These are phyloP conservation scores for Candida endomychidarum DNA, from an alignment of 805 yeast genomes.

Conservation along the genomic window DNA sequence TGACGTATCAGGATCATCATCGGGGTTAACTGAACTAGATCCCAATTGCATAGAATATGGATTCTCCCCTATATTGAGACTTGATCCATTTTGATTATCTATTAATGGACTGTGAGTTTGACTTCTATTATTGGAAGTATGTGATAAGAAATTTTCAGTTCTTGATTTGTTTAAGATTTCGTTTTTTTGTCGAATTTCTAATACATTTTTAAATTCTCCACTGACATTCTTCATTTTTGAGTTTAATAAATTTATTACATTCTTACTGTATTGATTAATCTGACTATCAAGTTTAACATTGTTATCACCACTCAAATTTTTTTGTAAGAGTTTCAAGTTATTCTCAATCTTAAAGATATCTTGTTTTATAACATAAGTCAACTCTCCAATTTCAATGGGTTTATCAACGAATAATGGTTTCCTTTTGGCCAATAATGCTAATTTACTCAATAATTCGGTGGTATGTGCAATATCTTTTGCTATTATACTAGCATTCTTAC, in stretches of 20 bases:
- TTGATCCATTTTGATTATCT: conserved; percentile 15
- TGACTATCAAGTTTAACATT: conserved; percentile 54
- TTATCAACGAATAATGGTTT: conserved; percentile 92
- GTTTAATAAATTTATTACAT: conserved; percentile 82
- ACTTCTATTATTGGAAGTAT: conserved; percentile 29
- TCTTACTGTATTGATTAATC: conserved; percentile 70
- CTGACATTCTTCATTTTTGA: conserved; percentile 90
- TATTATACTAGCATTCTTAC: conserved; percentile 71
- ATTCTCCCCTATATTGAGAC: conserved; percentile 30
- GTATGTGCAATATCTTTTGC: conserved; percentile 89
- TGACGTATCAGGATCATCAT: conserved; percentile 25
- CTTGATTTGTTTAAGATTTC: conserved; percentile 79
- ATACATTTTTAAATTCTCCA: conserved; percentile 86
- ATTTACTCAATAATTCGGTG: conserved; percentile 73
- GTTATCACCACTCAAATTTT: conserved; percentile 46
- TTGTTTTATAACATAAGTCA: conserved; percentile 84
- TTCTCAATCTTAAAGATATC: conserved; percentile 81
- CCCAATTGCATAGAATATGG: conserved; percentile 28
- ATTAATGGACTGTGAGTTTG: conserved; percentile 25
- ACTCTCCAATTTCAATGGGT: conserved; percentile 89
- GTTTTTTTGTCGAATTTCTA: conserved; percentile 80
- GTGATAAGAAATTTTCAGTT: conserved; percentile 78
- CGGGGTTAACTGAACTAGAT: conserved; percentile 19
- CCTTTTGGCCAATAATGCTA: conserved; percentile 83
- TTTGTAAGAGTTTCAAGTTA: conserved; percentile 60